These are phyloP conservation scores for Hyphodiscus sp. DNA, from an alignment of 2,329 filamentous ascomycete species.

Conservation along the genomic window DNA sequence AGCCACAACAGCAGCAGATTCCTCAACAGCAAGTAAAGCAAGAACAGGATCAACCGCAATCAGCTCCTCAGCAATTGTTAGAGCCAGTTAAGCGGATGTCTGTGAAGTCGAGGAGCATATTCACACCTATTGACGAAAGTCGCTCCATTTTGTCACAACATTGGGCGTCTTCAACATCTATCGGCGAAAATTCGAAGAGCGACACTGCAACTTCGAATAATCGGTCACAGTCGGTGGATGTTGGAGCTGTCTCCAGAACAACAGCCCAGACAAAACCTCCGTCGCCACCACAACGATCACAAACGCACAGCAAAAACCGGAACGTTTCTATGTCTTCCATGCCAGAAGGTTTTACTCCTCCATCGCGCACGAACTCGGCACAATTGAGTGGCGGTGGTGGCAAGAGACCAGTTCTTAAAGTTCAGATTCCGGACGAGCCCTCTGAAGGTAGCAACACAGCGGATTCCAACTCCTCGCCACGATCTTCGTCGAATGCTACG, in stretches of 20 bases:
- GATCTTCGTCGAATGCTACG: conserved; percentile 21
- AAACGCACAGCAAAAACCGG: conserved; percentile 39
- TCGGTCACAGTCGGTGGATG: conserved; percentile 60
- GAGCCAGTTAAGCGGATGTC: conserved; percentile 45
- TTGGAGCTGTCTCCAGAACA: conserved; percentile 47
- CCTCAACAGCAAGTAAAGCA: conserved; percentile 38
- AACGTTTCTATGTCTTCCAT: conserved; percentile 43
- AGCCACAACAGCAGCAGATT: conserved; percentile 50
- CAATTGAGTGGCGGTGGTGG: conserved; percentile 49
- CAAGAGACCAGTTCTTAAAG: conserved; percentile 76
- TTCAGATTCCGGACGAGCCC: conserved; percentile 89
- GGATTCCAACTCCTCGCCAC: conserved; percentile 53
- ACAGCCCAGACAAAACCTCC: conserved; percentile 48
- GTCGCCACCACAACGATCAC: conserved; percentile 43
- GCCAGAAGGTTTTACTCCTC: conserved; percentile 63
- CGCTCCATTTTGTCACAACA: conserved; percentile 84
- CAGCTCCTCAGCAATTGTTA: conserved; percentile 44
- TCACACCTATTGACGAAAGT: conserved; percentile 93
- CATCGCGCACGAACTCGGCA: conserved; percentile 71
- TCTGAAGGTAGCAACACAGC: conserved; percentile 72
- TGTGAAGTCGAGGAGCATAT: conserved; percentile 66
- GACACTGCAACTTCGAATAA: conserved; percentile 34
- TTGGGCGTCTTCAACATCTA: conserved; percentile 57
- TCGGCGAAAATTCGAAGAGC: conserved; percentile 27
- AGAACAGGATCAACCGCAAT: conserved; percentile 39